These are phyloP conservation scores for Aspergillus sojae DNA, from an alignment of 2,329 filamentous ascomycete genomes.

Conservation along the genomic window DNA sequence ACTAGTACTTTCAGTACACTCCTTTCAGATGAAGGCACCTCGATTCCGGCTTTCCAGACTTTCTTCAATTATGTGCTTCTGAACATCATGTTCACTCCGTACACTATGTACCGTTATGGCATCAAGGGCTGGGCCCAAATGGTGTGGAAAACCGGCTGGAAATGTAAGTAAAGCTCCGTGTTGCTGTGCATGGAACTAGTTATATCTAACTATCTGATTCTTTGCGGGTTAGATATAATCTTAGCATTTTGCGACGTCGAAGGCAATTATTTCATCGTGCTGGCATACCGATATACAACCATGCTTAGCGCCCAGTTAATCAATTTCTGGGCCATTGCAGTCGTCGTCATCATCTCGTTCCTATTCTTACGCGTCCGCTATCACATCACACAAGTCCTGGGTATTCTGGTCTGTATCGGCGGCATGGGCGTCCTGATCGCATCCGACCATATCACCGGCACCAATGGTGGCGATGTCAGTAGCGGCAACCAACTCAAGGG, in stretches of 20 bases:
- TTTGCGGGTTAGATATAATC: constrained; percentile 64
- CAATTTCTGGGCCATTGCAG: constrained; percentile 98
- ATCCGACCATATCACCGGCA: constrained; percentile 79
- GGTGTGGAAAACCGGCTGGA: constrained; percentile 77
- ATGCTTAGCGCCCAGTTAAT: constrained; percentile 91
- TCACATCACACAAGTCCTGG: constrained; percentile 78
- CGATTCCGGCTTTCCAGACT: constrained; percentile 92
- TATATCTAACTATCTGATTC: neutral
- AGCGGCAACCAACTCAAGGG: constrained; percentile 78
- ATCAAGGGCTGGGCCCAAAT: constrained; percentile 68
- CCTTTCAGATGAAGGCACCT: constrained; percentile 68
- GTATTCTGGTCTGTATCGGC: constrained; percentile 87
- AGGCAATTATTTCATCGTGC: constrained; percentile 96
- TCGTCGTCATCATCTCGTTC: constrained; percentile 85
- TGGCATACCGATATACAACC: constrained; percentile 91
- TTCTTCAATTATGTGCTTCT: constrained; percentile 93
- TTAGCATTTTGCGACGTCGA: constrained; percentile 91
- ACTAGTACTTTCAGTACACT: constrained; percentile 90
- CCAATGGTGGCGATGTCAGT: constrained; percentile 64
- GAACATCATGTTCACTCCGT: constrained; percentile 76
- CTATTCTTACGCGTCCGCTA: constrained; percentile 84
- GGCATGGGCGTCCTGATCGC: constrained; percentile 86
- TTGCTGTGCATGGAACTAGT: neutral
- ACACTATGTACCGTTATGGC: constrained; percentile 79
- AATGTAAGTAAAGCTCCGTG: constrained; percentile 54